Evolutionary conservation across 2,329 filamentous ascomycete genomes (phyloP).

Genomic region (Colletotrichum tropicale): DNA sequence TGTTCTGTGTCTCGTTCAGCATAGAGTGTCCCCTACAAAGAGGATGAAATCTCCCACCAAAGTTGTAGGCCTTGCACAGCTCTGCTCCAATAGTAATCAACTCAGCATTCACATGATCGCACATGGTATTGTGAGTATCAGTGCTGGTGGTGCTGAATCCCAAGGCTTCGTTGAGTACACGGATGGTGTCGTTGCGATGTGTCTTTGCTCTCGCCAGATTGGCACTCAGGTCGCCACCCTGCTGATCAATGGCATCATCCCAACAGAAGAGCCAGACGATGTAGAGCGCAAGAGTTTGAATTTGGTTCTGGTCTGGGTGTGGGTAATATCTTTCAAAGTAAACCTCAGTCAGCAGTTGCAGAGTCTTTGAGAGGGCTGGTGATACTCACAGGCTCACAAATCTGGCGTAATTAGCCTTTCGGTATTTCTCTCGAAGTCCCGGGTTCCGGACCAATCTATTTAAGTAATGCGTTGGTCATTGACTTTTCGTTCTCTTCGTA

Average conservation of each 20-base stretch:
- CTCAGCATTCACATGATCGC: conserved; percentile 27
- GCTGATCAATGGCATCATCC: conserved; percentile 35
- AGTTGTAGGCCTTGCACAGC: background rate
- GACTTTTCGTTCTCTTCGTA: background rate
- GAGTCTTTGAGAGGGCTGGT: background rate
- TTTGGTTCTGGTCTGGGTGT: conserved; percentile 13
- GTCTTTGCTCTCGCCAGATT: conserved; percentile 29
- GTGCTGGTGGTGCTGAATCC: background rate
- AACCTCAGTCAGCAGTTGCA: background rate
- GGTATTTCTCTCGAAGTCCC: background rate
- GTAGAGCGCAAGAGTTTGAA: conserved; percentile 28
- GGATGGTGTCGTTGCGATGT: conserved; percentile 27
- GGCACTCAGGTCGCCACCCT: conserved; percentile 28
- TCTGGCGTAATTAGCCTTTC: background rate
- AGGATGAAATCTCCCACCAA: background rate
- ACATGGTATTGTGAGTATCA: background rate
- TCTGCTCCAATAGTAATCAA: conserved; percentile 27
- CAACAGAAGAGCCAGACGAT: conserved; percentile 35
- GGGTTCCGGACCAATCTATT: background rate
- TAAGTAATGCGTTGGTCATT: background rate
- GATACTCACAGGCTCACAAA: conserved; percentile 10
- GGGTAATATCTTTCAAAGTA: conserved; percentile 24
- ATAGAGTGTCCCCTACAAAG: background rate
- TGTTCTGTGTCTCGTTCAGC: background rate
- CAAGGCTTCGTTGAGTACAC: conserved; percentile 22